Percentiles rank a stretch among this genome's conserved stretches.
Evolutionary conservation across 1,139 yeast genomes (phyloP).

Genomic region (Yamadazyma jaroonii): DNA sequence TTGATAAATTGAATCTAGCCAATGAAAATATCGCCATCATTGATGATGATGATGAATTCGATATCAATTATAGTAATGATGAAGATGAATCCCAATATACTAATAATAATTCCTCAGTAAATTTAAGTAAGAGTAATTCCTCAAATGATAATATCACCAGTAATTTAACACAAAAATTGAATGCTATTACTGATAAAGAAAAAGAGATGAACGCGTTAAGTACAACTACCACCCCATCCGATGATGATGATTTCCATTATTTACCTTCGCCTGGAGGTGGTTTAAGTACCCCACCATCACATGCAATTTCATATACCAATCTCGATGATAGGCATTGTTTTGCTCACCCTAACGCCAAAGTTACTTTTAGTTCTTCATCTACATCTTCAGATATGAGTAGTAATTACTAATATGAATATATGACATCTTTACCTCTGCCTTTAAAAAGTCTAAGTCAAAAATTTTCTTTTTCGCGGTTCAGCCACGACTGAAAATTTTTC

Average conservation of each 20-base stretch:
- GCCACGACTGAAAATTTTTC: constrained; percentile 5
- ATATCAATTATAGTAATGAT: constrained; percentile 27
- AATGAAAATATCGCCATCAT: constrained; percentile 8
- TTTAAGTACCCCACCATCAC: constrained; percentile 28
- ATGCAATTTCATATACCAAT: constrained; percentile 18
- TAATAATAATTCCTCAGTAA: neutral
- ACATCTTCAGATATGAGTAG: constrained; percentile 5
- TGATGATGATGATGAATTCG: constrained; percentile 21
- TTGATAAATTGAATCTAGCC: constrained; percentile 14
- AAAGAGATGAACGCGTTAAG: constrained; percentile 1
- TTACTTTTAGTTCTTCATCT: constrained; percentile 17
- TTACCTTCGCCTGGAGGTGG: constrained; percentile 29
- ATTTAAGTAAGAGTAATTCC: neutral
- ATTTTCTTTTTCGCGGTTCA: neutral
- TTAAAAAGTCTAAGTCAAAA: neutral
- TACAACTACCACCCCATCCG: constrained; percentile 16
- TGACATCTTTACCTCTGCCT: neutral
- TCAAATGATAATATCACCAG: neutral
- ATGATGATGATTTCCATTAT: constrained; percentile 20
- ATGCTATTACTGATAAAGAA: neutral
- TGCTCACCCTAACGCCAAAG: constrained; percentile 41
- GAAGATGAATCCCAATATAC: constrained; percentile 9
- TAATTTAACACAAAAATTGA: constrained; percentile 2
- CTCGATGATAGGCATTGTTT: constrained; percentile 35
- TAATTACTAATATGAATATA: constrained; percentile 1